Conservation (phyloP, 139 green algal species). For the Yamagishiella unicocca region DNA sequence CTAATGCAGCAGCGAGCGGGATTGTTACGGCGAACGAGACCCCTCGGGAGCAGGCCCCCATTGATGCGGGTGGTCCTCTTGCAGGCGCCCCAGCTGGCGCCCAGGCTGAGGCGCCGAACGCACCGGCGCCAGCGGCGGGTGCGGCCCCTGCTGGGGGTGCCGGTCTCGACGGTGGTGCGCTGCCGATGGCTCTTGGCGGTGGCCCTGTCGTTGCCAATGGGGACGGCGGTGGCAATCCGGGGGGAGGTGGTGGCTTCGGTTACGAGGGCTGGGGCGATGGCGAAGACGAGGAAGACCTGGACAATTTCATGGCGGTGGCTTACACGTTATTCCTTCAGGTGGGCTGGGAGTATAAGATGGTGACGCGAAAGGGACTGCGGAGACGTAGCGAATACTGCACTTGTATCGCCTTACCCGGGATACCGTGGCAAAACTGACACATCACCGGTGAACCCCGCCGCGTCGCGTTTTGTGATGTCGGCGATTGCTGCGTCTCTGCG, state of each 20-base stretch:
- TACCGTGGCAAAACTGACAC: too few species aligned
- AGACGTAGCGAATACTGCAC: too few species aligned
- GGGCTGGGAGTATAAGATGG: too few species aligned
- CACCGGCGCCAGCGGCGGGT: background rate
- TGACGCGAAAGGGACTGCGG: background rate
- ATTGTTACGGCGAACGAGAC: too few species aligned
- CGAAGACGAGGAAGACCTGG: slow-evolving; percentile 17
- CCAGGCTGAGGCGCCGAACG: background rate
- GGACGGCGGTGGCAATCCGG: slow-evolving; percentile 7
- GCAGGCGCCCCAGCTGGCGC: slow-evolving; percentile 1
- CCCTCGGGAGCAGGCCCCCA: background rate
- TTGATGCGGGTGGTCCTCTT: background rate
- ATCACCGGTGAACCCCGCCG: too few species aligned
- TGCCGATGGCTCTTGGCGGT: background rate
- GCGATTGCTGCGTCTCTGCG: too few species aligned
- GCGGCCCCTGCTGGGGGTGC: background rate
- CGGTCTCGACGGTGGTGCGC: background rate
- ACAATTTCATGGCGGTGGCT: slow-evolving; percentile 28
- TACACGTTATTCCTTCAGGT: slow-evolving; percentile 22
- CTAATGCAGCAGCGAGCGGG: too few species aligned
- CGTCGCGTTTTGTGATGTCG: too few species aligned
- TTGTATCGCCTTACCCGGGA: too few species aligned
- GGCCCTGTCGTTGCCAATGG: slow-evolving; percentile 32
- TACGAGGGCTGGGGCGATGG: background rate
- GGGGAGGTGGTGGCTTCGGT: background rate